Base-by-base conservation (phyloP, 257 asterid genomes). In the Mitragyna speciosa region DNA sequence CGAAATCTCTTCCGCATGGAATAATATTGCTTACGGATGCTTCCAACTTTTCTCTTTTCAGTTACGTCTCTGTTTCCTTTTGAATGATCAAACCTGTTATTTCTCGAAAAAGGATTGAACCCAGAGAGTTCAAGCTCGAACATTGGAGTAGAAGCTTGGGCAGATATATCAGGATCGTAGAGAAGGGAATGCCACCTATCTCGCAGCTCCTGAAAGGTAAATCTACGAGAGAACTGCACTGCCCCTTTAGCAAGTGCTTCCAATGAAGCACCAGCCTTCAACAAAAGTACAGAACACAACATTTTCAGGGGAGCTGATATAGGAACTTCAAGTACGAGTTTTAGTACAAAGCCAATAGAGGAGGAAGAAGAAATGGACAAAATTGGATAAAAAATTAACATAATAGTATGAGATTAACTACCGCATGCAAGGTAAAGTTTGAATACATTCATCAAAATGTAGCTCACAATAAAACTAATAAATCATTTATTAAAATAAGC, bases 221-320 rank as follows among this genome's bases (percentile, higher is more conserved):
- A 93, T 88, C 89, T 86, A 78, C 93, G 95, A 56, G 99, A 93
- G 89, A 96, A 96, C 80, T 83, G 92, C 28, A 91, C 91, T 54
- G 97, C 98, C 28, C 98, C 99, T 87, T 90, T 95, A 67, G 98
- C 97, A 78, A 96, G 98, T 78, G 99, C 91, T 88, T 96, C 97
- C 83, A 96, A 77, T 24, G 98, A 91, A 75, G 97, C 97, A 87
- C 97, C 99, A 54, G 90, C 91, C 97, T 92, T 84, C 78, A 51
- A 82, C 28, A 49, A 79, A 43, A 82, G 58, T 76, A 31, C 80
- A 73, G 39, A 51, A 43, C 76, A 73, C 78, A 70, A 36, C 61
- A 73, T 72, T 56, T 54, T 26, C 20, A 17, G 47, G 52, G 31
- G 48, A 51, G 67, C 48, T 58, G 7, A 41, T 28, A 30, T 30